Evolutionary conservation across 441 rosid species (phyloP), one percentile per base, ranked within the genome.

Genomic region (Gossypium aridum): DNA sequence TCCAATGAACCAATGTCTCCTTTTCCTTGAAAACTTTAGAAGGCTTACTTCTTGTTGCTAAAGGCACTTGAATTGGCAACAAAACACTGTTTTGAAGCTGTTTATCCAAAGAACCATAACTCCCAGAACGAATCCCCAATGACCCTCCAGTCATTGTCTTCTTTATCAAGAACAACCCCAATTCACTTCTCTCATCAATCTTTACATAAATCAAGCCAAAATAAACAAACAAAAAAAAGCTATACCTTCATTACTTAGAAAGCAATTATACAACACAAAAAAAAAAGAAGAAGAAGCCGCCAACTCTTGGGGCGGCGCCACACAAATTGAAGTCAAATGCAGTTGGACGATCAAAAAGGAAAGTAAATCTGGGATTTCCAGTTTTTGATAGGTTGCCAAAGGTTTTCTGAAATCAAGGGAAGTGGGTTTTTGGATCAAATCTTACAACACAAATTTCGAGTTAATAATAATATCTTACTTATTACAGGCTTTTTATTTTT

Each of bases 81-180:
- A 57, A 57, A 57, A 79, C 80, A 70, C 87, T 89, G 81, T 93
- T 87, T 64, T 85, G 92, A 70, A 85, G 83, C 77, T 83, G 84
- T 83, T 88, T 91, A 77, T 91, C 97, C 91, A 93, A 86, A 75
- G 95, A 91, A 66, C 98, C 97, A 86, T 89, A 90, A 85, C 99
- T 95, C 76, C 96, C 85, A 73, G 97, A 89, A 64, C 97, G 97
- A 79, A 93, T 88, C 65, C 98, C 98, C 88, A 92, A 82, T 78
- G 90, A 87, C 83, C 86, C 88, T 55, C 95, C 95, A 78, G 81
- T 92, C 97, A 92, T 93, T 82, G 76, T 79, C 81, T 78, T 28
- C 19, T 17, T 34, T 34, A 34, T 1, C 39, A 68, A 69, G 73
- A 76, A 73, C 77, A 78, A 73, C 73, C 75, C 72, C 70, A 14